phyloP scores from a whole-genome alignment of 1,284 basidiomycete species.

The Pascua guehoae region DNA sequence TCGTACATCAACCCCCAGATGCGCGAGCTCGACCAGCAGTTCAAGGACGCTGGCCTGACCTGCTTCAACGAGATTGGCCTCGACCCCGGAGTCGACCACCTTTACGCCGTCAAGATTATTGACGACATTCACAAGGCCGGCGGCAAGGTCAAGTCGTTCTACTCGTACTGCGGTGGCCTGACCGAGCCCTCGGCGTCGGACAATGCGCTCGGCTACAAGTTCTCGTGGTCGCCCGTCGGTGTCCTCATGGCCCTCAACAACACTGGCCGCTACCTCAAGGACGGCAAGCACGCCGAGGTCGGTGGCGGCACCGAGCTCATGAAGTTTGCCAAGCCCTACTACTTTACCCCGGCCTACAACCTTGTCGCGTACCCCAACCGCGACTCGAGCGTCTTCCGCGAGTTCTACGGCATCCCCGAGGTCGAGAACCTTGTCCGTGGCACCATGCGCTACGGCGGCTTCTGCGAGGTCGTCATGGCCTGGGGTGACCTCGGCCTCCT shows the following conservation, averaged over 20 bases:
- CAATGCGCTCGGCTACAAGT: conserved; percentile 98
- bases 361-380: conserved; percentile 98
- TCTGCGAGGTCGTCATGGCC: conserved; percentile 92
- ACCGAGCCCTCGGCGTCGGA: conserved; percentile 78
- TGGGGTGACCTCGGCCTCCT: conserved; percentile 88
- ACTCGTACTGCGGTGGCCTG: conserved; percentile 94
- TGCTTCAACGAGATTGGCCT: conserved; percentile 98
- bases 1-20: conserved; percentile 89
- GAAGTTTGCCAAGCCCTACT: conserved; percentile 85
- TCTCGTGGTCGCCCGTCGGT: conserved; percentile 97
- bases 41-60: conserved; percentile 83
- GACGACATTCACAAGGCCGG: conserved; percentile 89
- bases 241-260: conserved; percentile 94
- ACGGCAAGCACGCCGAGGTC: conserved; percentile 64
- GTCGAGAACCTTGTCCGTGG: conserved; percentile 89
- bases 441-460: conserved; percentile 93
- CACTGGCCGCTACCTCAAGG: conserved; percentile 74
- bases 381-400: conserved; percentile 82
- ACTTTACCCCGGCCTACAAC: conserved; percentile 89
- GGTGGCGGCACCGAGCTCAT: conserved; percentile 67
- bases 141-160: conserved; percentile 93
- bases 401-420: conserved; percentile 86
- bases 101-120: conserved; percentile 97
- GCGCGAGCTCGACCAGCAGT: conserved; percentile 77
- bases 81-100: conserved; percentile 67